Evolutionary conservation across 805 yeast genomes (phyloP).

Genomic region (Yarrowia sp.): DNA sequence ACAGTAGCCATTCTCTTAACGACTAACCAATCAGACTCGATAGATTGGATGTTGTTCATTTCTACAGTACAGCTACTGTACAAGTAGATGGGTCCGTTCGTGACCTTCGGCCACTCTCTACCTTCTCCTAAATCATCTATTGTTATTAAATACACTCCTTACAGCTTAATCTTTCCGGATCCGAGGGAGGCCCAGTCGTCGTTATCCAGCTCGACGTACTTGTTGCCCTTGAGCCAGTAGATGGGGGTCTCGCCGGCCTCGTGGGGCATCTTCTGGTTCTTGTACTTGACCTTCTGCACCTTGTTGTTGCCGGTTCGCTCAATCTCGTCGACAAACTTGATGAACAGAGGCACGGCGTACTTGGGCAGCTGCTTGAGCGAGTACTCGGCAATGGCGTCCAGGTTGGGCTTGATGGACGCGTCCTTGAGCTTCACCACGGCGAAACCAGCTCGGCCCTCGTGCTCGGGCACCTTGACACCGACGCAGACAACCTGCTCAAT

Average conservation of each 20-base stretch:
- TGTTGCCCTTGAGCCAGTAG: constrained; percentile 69
- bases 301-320: constrained; percentile 82
- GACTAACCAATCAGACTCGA: too few relatives aligned
- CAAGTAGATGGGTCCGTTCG: not conserved
- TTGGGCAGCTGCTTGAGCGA: constrained; percentile 65
- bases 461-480: constrained; percentile 84
- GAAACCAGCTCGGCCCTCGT: constrained; percentile 95
- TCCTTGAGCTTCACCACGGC: constrained; percentile 70
- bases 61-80: too few relatives aligned
- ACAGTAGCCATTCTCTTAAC: too few relatives aligned
- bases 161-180: constrained; percentile 47
- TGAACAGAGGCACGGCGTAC: constrained; percentile 84
- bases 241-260: constrained; percentile 57
- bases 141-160: constrained; percentile 25
- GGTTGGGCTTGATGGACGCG: constrained; percentile 49
- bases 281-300: constrained; percentile 71
- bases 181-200: constrained; percentile 59
- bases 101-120: not conserved
- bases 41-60: too few relatives aligned
- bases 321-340: constrained; percentile 69
- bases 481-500: constrained; percentile 74
- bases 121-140: not conserved
- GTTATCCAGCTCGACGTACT: constrained; percentile 63
- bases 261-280: constrained; percentile 51
- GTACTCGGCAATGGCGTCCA: constrained; percentile 52